Conservation (phyloP, 2,329 filamentous ascomycete genomes). For the Immersiporthe knoxdaviesiana region DNA sequence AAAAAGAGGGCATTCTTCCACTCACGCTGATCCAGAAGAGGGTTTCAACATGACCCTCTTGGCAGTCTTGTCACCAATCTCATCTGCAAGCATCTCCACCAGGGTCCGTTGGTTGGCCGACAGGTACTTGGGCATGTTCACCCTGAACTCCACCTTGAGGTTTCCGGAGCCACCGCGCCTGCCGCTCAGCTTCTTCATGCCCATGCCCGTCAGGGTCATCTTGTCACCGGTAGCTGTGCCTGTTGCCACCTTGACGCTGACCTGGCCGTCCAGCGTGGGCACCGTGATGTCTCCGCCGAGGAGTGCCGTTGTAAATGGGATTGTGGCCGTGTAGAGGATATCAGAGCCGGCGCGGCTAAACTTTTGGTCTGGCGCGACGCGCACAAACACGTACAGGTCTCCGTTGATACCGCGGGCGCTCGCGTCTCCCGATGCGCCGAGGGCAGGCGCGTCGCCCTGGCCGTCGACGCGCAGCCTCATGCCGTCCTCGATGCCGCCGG, state of each 20-base stretch:
- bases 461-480: conserved; percentile 87
- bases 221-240: conserved; percentile 92
- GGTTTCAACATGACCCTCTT: conserved; percentile 74
- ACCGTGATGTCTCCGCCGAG: conserved; percentile 88
- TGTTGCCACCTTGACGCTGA: conserved; percentile 87
- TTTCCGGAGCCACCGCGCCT: conserved; percentile 75
- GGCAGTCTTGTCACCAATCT: conserved; percentile 90
- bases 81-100: conserved; percentile 93
- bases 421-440: conserved; percentile 68
- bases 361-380: conserved; percentile 85
- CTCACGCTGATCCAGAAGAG: conserved; percentile 46
- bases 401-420: conserved; percentile 71
- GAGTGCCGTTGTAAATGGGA: conserved; percentile 90
- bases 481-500: conserved; percentile 92
- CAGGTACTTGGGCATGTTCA: conserved; percentile 93
- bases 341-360: conserved; percentile 88
- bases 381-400: conserved; percentile 89
- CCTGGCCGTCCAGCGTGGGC: conserved; percentile 87
- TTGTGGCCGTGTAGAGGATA: conserved; percentile 86
- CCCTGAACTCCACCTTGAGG: conserved; percentile 90
- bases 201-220: conserved; percentile 86
- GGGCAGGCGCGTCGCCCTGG: conserved; percentile 84
- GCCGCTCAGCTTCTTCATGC: conserved; percentile 83
- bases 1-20: conserved; percentile 20
- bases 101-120: conserved; percentile 90